Evolutionary conservation across 1,284 basidiomycete species (phyloP).

Genomic region (Chalciporus sp.): DNA sequence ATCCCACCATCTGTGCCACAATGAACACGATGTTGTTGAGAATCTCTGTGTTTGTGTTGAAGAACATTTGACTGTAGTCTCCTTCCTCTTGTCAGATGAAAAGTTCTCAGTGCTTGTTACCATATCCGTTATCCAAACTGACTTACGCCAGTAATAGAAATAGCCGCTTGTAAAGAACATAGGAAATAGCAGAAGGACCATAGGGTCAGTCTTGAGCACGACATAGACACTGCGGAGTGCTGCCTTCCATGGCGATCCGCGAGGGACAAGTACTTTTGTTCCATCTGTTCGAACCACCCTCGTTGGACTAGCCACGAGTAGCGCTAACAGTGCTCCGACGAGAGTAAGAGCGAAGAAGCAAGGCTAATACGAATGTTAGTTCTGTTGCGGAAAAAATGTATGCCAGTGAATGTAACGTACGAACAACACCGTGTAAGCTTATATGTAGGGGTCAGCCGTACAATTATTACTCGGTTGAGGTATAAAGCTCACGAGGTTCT

Average conservation of each 20-base stretch:
- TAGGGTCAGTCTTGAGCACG: neutral
- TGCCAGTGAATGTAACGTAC: no score
- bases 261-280: neutral
- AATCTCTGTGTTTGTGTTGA: constrained; percentile 39
- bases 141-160: neutral
- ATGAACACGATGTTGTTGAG: constrained; percentile 34
- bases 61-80: constrained; percentile 51
- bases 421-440: neutral
- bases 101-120: constrained; percentile 23
- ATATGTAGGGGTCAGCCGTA: no score
- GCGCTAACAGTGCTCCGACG: no score
- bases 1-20: constrained; percentile 41
- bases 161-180: neutral
- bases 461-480: no score
- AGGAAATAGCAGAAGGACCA: neutral
- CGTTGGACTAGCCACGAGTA: neutral
- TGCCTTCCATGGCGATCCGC: neutral
- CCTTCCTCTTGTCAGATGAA: constrained; percentile 46
- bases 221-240: neutral
- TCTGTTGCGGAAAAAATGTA: no score
- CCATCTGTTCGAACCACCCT: neutral
- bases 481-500: no score
- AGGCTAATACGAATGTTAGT: neutral
- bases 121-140: constrained; percentile 23
- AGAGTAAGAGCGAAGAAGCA: no score